A percentile compares a stretch with the other conserved stretches of the same genome.
Evolutionary conservation across 2,329 filamentous ascomycete species (phyloP).

Genomic region (Plectosphaerella cucumerina): DNA sequence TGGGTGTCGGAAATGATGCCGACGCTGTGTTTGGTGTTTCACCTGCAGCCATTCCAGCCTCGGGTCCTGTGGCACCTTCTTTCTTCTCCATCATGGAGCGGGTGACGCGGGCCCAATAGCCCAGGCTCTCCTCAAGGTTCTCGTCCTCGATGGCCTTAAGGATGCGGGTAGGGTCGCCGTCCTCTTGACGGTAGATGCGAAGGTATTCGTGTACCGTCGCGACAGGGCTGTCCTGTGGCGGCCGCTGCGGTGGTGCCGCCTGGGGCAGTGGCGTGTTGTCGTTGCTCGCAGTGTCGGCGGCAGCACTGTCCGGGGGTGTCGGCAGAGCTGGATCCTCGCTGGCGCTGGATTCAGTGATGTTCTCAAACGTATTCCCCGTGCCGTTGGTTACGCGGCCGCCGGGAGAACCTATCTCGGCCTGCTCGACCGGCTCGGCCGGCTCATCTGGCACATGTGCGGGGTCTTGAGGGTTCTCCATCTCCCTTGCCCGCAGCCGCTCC

Average conservation of each 20-base stretch:
- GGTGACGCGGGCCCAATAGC: constrained; percentile 55
- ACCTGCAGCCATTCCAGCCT: neutral
- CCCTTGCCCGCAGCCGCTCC: constrained; percentile 2
- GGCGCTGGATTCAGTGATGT: no score
- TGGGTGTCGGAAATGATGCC: neutral
- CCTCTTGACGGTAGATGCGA: constrained; percentile 55
- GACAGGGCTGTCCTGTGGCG: constrained; percentile 3
- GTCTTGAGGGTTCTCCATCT: neutral
- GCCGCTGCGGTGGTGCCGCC: no score
- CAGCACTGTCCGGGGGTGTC: neutral
- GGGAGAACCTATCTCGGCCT: no score
- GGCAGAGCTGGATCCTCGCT: no score
- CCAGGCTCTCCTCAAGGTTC: constrained; percentile 52
- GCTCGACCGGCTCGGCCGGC: no score
- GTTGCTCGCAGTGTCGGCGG: constrained; percentile 6
- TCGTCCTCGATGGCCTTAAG: constrained; percentile 59
- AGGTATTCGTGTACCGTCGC: constrained; percentile 39
- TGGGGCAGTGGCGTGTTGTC: neutral
- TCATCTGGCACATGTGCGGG: no score
- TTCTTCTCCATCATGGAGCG: constrained; percentile 14
- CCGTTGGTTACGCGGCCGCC: no score
- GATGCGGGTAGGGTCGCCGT: constrained; percentile 55
- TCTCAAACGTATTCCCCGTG: no score
- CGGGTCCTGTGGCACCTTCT: neutral
- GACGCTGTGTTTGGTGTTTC: neutral